These are phyloP conservation scores for Lolium rigidum DNA, from an alignment of 176 grass and related monocot species.

Conservation along the genomic window DNA sequence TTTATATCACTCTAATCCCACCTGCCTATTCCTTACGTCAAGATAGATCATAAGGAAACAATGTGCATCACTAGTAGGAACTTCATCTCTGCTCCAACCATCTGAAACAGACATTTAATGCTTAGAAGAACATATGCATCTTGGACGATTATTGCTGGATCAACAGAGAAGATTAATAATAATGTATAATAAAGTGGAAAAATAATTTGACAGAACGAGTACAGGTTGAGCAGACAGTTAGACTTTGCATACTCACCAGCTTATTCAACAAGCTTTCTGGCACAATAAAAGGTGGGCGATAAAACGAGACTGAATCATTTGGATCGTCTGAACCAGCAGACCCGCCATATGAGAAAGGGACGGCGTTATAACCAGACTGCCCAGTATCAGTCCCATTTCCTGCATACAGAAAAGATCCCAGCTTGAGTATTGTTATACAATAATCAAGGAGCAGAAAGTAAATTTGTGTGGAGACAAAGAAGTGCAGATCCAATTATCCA, in stretches of 20 bases:
- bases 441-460: slow-evolving; percentile 12
- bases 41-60: slow-evolving; percentile 84
- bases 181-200: slow-evolving; percentile 52
- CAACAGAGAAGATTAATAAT: slow-evolving; percentile 73
- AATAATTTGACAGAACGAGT: slow-evolving; percentile 52
- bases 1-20: slow-evolving; percentile 89
- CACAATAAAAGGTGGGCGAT: slow-evolving; percentile 74
- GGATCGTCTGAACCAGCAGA: slow-evolving; percentile 46
- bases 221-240: slow-evolving; percentile 32
- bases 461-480: slow-evolving; percentile 9
- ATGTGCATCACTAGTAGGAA: slow-evolving; percentile 82
- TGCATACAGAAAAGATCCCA: slow-evolving; percentile 52
- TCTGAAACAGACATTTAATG: slow-evolving; percentile 92
- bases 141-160: slow-evolving; percentile 68
- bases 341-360: slow-evolving; percentile 78
- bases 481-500: slow-evolving; percentile 7
- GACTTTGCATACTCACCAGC: slow-evolving; percentile 68
- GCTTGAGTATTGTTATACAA: slow-evolving; percentile 18
- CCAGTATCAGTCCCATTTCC: slow-evolving; percentile 43
- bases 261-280: slow-evolving; percentile 79
- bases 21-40: slow-evolving; percentile 95
- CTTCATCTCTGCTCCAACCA: slow-evolving; percentile 99
- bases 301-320: slow-evolving; percentile 46
- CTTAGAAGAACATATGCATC: slow-evolving; percentile 85
- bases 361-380: slow-evolving; percentile 56